Conservation (phyloP, 2,329 filamentous ascomycete species). For the Diaporthe vexans region DNA sequence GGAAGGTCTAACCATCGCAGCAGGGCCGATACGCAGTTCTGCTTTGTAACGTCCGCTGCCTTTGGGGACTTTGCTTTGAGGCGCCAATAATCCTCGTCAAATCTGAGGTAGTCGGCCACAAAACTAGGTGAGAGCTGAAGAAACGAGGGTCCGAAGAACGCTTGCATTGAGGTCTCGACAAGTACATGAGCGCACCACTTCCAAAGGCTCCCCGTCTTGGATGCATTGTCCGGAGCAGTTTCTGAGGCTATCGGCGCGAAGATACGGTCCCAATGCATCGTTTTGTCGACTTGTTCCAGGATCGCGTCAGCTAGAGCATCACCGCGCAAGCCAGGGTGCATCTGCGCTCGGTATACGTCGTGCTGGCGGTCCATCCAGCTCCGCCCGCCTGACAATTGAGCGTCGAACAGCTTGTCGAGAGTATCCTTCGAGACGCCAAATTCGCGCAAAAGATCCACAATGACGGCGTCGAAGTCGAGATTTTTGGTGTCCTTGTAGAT, state of each 20-base stretch:
- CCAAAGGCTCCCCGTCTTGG: neutral
- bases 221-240: neutral
- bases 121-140: neutral
- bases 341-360: neutral
- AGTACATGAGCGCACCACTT: constrained; percentile 3
- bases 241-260: neutral
- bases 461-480: constrained; percentile 1
- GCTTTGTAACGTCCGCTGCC: neutral
- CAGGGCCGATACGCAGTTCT: neutral
- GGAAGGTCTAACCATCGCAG: neutral
- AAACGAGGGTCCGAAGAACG: neutral
- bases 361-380: constrained; percentile 1
- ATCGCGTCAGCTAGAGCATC: neutral
- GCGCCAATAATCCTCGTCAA: constrained; percentile 9
- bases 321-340: neutral
- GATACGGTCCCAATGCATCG: neutral
- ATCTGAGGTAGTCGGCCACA: neutral
- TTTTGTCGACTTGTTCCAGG: neutral
- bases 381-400: neutral
- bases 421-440: neutral
- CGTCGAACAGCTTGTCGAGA: constrained; percentile 1
- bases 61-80: constrained; percentile 1
- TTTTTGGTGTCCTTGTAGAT: constrained; percentile 14
- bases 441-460: neutral
- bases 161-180: neutral